phyloP scores from a whole-genome alignment of 345 rosid species.

The Citrus australasica region DNA sequence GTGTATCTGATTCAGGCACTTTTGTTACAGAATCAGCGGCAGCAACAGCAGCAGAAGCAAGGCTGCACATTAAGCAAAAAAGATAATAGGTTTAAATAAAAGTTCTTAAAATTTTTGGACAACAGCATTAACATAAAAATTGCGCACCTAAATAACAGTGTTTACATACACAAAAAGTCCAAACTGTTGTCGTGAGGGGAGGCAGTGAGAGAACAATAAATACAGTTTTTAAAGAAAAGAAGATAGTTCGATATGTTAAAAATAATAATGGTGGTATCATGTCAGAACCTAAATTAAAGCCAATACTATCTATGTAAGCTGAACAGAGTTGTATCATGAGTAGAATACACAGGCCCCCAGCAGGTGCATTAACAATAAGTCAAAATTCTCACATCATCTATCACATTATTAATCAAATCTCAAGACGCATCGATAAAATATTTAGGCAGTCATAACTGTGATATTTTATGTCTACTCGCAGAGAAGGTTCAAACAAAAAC shows the following conservation, averaged over 20 bases:
- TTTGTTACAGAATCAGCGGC: slow-evolving; percentile 24
- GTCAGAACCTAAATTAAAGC: neutral
- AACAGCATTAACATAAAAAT: neutral
- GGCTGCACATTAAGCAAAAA: slow-evolving; percentile 42
- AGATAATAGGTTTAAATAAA: neutral
- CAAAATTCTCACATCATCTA: neutral
- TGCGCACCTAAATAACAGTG: neutral
- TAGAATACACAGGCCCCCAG: neutral
- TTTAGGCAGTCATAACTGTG: neutral
- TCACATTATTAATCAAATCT: neutral
- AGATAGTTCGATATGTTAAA: neutral
- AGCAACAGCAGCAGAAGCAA: slow-evolving; percentile 28
- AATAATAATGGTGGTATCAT: neutral
- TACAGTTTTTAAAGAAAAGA: neutral
- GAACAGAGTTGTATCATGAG: neutral
- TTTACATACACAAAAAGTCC: neutral
- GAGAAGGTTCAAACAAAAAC: neutral
- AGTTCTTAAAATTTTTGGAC: neutral
- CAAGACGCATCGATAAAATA: neutral
- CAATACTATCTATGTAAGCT: neutral
- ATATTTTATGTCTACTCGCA: neutral
- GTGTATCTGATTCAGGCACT: slow-evolving; percentile 39
- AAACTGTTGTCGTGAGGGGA: neutral
- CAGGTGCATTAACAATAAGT: neutral
- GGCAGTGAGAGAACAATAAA: neutral